Evolutionary conservation across 176 grass and related monocot genomes (phyloP).

Genomic region (Rhynchospora tenuis): DNA sequence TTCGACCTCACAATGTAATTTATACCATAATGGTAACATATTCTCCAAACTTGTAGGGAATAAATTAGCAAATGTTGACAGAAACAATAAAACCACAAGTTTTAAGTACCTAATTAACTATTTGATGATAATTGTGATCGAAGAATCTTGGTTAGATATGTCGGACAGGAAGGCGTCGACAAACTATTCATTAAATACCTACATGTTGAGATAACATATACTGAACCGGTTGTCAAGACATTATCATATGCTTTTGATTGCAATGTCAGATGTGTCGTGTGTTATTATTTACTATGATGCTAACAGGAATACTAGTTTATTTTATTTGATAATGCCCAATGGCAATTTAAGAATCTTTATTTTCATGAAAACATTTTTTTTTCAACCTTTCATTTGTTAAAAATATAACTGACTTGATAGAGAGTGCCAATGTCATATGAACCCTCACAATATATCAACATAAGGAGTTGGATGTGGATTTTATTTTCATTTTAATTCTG

Average conservation of each 20-base stretch:
- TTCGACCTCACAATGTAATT: background rate
- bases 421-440: background rate
- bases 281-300: background rate
- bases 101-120: background rate
- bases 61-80: background rate
- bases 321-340: background rate
- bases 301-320: background rate
- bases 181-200: background rate
- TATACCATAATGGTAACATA: background rate
- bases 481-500: background rate
- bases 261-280: background rate
- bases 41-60: background rate
- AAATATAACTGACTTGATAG: no score
- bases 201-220: background rate
- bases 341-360: background rate
- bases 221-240: background rate
- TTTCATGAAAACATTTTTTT: no score
- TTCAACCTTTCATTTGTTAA: no score
- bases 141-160: slow-evolving; percentile 10
- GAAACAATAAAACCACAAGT: background rate
- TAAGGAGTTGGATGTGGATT: background rate
- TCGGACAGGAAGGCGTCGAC: background rate
- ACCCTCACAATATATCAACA: no score
- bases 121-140: background rate
- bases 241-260: background rate